phyloP scores from a whole-genome alignment of 2,329 filamentous ascomycete genomes.

The Apiospora malaysiana region DNA sequence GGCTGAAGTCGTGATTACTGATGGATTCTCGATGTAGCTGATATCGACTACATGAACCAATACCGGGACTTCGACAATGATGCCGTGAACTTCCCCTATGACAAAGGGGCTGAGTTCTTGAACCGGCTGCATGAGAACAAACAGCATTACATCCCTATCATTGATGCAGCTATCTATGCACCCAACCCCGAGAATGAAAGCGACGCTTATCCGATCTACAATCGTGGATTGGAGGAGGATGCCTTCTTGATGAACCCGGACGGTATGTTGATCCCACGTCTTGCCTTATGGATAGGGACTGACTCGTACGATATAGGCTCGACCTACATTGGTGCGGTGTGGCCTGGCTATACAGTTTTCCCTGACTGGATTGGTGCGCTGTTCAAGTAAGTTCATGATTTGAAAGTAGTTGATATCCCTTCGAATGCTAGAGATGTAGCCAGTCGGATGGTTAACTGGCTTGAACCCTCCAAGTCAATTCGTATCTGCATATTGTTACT shows the following conservation, averaged over 20 bases:
- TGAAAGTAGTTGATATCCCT: not conserved
- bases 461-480: not conserved
- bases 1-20: slow-evolving; percentile 35
- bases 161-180: slow-evolving; percentile 74
- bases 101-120: slow-evolving; percentile 65
- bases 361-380: slow-evolving; percentile 72
- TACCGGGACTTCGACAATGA: slow-evolving; percentile 70
- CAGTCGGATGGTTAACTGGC: too few relatives aligned
- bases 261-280: slow-evolving; percentile 35
- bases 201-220: slow-evolving; percentile 68
- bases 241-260: slow-evolving; percentile 63
- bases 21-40: slow-evolving; percentile 57
- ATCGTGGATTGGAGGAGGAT: slow-evolving; percentile 63
- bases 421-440: not conserved
- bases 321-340: slow-evolving; percentile 67
- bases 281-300: not conserved
- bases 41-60: slow-evolving; percentile 73
- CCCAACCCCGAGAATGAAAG: slow-evolving; percentile 72
- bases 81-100: slow-evolving; percentile 59
- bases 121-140: slow-evolving; percentile 65
- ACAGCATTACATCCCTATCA: slow-evolving; percentile 76
- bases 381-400: slow-evolving; percentile 49
- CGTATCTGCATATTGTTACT: not conserved
- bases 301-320: slow-evolving; percentile 38
- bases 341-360: slow-evolving; percentile 75